phyloP scores from a whole-genome alignment of 2,329 filamentous ascomycete genomes.

The Zymoseptoria passerinii region DNA sequence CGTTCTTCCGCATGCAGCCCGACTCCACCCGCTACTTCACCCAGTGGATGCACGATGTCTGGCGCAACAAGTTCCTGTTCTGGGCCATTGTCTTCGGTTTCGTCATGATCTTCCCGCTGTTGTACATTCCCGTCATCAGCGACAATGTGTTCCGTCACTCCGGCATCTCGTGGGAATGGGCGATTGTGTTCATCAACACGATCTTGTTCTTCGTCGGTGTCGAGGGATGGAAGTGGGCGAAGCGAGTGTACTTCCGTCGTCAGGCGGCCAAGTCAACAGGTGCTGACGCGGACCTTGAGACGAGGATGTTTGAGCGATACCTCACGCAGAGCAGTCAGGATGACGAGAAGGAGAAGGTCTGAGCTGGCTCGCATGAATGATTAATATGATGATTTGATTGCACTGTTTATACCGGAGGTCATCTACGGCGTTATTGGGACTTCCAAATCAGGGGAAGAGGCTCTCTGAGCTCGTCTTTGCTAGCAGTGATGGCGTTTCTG shows the following conservation, averaged over 20 bases:
- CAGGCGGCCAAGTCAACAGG: constrained; percentile 8
- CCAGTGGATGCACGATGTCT: constrained; percentile 60
- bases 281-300: constrained; percentile 14
- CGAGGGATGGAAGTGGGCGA: constrained; percentile 59
- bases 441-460: neutral
- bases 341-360: constrained; percentile 12
- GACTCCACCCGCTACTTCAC: constrained; percentile 52
- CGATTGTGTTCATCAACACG: constrained; percentile 51
- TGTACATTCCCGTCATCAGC: constrained; percentile 62
- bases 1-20: constrained; percentile 68
- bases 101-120: constrained; percentile 38
- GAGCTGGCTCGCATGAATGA: neutral
- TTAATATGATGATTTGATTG: neutral
- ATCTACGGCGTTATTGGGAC: neutral
- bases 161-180: constrained; percentile 63
- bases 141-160: constrained; percentile 57
- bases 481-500: neutral
- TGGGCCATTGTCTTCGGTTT: constrained; percentile 38
- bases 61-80: constrained; percentile 60
- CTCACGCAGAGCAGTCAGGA: constrained; percentile 16
- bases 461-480: neutral
- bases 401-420: neutral
- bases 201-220: constrained; percentile 54
- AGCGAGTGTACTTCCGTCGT: constrained; percentile 37
- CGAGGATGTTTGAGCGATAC: constrained; percentile 19